phyloP scores from a whole-genome alignment of 2,329 filamentous ascomycete genomes.

The Botrytis byssoidea region DNA sequence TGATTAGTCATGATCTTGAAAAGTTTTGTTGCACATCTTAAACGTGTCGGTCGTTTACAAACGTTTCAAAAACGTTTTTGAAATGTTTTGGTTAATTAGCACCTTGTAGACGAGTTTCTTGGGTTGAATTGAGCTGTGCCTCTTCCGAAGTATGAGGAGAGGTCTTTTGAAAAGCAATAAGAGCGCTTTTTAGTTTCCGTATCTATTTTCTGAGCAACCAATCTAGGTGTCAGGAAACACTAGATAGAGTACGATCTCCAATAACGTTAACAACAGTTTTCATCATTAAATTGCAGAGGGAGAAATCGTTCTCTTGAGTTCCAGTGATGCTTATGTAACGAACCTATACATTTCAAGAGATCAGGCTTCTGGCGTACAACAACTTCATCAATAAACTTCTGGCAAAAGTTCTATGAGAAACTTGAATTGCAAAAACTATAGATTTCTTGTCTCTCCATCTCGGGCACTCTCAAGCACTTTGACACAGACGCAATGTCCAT shows the following conservation, averaged over 20 bases:
- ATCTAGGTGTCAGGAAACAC: not conserved
- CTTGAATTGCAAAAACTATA: not conserved
- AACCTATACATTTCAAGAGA: too few species aligned
- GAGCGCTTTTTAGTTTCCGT: not conserved
- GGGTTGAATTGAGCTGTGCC: not conserved
- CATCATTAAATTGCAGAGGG: not conserved
- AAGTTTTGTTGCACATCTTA: not conserved
- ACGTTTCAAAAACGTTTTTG: not conserved
- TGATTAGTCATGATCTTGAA: not conserved
- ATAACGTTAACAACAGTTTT: too few species aligned
- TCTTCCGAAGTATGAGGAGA: too few species aligned
- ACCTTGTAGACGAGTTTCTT: not conserved
- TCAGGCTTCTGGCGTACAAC: not conserved
- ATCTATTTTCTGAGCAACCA: not conserved
- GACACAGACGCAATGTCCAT: constrained; percentile 29
- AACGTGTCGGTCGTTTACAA: not conserved
- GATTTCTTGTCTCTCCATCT: not conserved
- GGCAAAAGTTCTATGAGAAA: not conserved
- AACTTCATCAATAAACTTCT: not conserved
- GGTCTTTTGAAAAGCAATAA: too few species aligned
- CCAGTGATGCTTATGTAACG: not conserved
- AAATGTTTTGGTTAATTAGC: not conserved
- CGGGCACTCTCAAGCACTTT: not conserved
- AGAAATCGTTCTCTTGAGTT: not conserved
- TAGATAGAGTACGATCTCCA: not conserved